These are phyloP conservation scores for Naematelia encephala DNA, from an alignment of 768 basidiomycete genomes.

Conservation along the genomic window DNA sequence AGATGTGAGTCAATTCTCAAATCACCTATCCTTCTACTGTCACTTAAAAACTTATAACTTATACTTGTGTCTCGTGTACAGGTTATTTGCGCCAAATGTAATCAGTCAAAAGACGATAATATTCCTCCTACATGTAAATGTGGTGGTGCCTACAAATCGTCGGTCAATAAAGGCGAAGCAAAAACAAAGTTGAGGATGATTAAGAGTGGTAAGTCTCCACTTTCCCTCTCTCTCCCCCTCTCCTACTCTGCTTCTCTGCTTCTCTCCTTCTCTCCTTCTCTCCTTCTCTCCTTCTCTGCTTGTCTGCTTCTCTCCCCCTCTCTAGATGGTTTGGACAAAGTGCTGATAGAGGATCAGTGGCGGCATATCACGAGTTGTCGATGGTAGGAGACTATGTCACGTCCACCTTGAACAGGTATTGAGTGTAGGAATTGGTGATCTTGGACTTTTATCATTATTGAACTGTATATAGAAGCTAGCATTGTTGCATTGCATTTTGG, in stretches of 20 bases:
- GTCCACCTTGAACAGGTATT: constrained; percentile 38
- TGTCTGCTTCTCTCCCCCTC: neutral
- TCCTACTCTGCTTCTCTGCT: neutral
- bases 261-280: neutral
- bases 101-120: constrained; percentile 85
- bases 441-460: neutral
- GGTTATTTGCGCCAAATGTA: constrained; percentile 79
- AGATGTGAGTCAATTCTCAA: constrained; percentile 64
- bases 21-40: neutral
- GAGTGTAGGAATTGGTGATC: neutral
- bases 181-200: constrained; percentile 72
- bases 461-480: neutral
- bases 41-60: neutral
- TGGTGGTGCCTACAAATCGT: constrained; percentile 76
- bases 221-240: neutral
- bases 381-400: constrained; percentile 46
- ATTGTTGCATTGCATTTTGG: neutral
- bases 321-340: neutral
- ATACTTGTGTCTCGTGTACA: too few relatives aligned
- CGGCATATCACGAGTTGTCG: constrained; percentile 47
- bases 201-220: constrained; percentile 55
- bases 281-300: neutral
- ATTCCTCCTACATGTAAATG: constrained; percentile 80
- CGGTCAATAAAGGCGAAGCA: constrained; percentile 67
- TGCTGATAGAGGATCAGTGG: constrained; percentile 23